Conservation (phyloP, 163 green algal species). For the Chloroidium sp. region DNA sequence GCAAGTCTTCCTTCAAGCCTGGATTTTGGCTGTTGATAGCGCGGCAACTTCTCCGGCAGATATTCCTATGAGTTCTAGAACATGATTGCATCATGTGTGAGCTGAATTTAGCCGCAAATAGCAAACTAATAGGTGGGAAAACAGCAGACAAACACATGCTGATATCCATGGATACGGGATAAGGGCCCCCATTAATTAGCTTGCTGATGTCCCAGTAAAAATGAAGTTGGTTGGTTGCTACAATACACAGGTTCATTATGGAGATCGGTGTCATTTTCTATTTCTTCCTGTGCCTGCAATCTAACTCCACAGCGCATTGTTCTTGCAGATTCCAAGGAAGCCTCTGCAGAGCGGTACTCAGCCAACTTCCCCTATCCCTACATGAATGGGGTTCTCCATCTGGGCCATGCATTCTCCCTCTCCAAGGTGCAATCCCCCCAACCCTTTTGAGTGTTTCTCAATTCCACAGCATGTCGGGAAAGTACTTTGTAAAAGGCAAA, state of each 20-base stretch:
- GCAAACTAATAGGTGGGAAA: no score
- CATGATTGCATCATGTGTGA: background rate
- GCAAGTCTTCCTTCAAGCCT: background rate
- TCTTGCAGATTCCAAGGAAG: constrained; percentile 7
- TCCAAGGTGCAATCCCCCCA: constrained; percentile 67
- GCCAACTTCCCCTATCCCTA: constrained; percentile 99
- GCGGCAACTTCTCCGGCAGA: background rate
- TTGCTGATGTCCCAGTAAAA: background rate
- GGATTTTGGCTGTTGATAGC: background rate
- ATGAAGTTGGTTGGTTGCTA: constrained; percentile 4
- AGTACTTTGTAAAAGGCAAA: no score
- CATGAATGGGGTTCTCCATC: constrained; percentile 98
- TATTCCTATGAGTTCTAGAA: background rate
- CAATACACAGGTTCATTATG: background rate
- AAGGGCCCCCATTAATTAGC: background rate
- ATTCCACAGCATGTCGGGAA: no score
- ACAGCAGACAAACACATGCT: background rate
- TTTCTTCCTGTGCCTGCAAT: no score
- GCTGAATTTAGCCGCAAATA: no score
- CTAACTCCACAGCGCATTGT: no score
- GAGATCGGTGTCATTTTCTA: background rate
- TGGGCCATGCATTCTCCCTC: constrained; percentile 97
- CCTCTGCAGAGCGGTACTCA: constrained; percentile 80
- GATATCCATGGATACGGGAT: constrained; percentile 3
- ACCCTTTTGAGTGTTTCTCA: no score